phyloP scores from a whole-genome alignment of 495 filamentous ascomycete genomes.

The Geopyxis carbonaria region DNA sequence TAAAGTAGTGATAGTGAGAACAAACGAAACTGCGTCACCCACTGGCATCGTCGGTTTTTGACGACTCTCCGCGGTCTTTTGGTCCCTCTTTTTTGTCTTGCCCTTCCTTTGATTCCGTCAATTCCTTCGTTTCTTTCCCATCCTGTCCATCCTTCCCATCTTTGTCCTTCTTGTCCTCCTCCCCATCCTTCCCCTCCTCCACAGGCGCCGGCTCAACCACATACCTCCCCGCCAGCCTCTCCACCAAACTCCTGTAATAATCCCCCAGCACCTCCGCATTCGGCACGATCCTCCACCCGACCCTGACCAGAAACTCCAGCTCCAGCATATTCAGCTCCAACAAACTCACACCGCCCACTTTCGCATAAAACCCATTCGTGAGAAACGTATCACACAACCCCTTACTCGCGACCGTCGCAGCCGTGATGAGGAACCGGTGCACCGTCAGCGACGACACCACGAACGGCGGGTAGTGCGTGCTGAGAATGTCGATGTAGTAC shows the following conservation, averaged over 20 bases:
- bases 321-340: constrained; percentile 84
- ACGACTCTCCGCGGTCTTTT: background rate
- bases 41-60: too few relatives aligned
- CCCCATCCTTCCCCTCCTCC: background rate
- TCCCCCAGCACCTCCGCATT: constrained; percentile 82
- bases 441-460: constrained; percentile 89
- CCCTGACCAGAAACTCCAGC: constrained; percentile 73
- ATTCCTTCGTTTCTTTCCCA: background rate
- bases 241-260: constrained; percentile 78
- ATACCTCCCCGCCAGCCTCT: constrained; percentile 28
- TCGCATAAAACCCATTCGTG: constrained; percentile 90
- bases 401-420: constrained; percentile 88
- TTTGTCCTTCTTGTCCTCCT: background rate
- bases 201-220: constrained; percentile 1
- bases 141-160: background rate
- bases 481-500: constrained; percentile 95
- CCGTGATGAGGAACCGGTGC: constrained; percentile 89
- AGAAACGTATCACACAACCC: constrained; percentile 92
- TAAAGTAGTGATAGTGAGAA: too few relatives aligned
- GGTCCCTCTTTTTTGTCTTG: background rate
- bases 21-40: too few relatives aligned
- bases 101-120: background rate
- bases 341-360: constrained; percentile 78
- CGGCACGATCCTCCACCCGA: constrained; percentile 94
- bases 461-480: constrained; percentile 77